phyloP scores from a whole-genome alignment of 257 asterid genomes.

The Solanum medicagineum region DNA sequence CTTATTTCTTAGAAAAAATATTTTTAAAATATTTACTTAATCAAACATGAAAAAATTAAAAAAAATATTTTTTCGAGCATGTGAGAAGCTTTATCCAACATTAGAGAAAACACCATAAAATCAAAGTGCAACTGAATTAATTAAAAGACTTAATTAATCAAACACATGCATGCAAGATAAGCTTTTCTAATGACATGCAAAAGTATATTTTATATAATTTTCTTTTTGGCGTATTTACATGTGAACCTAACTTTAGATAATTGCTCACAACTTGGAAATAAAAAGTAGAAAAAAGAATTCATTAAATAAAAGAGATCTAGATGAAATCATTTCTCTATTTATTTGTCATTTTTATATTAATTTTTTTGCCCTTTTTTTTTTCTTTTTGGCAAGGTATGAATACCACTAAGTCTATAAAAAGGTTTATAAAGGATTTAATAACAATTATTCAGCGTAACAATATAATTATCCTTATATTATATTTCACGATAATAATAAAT shows the following conservation, averaged over 20 bases:
- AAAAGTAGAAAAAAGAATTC: neutral
- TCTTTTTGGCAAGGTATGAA: neutral
- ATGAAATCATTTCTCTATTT: neutral
- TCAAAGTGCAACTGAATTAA: neutral
- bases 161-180: neutral
- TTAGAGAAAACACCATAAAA: neutral
- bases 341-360: neutral
- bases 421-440: too few species aligned
- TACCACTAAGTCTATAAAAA: neutral
- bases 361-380: neutral
- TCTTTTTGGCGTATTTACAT: neutral
- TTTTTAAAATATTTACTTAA: too few species aligned
- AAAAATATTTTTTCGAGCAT: neutral
- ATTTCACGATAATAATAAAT: too few species aligned
- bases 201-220: neutral
- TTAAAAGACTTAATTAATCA: neutral
- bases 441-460: too few species aligned
- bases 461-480: too few species aligned
- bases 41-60: too few species aligned
- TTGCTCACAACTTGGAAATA: neutral
- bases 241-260: neutral
- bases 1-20: rapidly evolving
- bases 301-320: neutral
- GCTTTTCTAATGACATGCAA: neutral
- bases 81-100: neutral